Conservation (phyloP, 371 early-diverging fungal species). For the Mortierella sp. region DNA sequence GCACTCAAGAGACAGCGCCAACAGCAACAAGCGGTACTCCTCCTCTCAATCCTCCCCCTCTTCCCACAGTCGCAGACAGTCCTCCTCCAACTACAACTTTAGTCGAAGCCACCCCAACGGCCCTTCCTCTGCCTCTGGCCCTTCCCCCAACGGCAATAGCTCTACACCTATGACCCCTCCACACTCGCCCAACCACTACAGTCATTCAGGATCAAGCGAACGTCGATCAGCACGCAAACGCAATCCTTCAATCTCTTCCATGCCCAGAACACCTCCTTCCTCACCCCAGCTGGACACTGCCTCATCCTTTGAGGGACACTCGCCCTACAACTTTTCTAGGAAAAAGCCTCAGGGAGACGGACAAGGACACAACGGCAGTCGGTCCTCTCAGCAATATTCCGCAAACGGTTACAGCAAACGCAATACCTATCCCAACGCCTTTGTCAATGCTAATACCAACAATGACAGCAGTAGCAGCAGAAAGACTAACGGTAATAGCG, state of each 20-base stretch:
- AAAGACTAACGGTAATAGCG: constrained; percentile 9
- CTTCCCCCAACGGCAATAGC: background rate
- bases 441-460: background rate
- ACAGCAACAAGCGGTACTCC: constrained; percentile 1
- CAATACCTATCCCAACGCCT: background rate
- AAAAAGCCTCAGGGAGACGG: constrained; percentile 25
- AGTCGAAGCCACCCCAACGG: constrained; percentile 49
- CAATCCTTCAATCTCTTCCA: constrained; percentile 46
- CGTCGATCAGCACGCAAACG: constrained; percentile 33
- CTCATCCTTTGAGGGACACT: constrained; percentile 13
- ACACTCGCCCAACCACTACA: constrained; percentile 49
- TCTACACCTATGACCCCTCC: constrained; percentile 48
- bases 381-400: background rate
- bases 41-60: constrained; percentile 4
- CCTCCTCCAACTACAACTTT: constrained; percentile 46
- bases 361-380: constrained; percentile 10
- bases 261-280: constrained; percentile 52
- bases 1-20: constrained; percentile 15
- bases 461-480: constrained; percentile 11
- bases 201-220: constrained; percentile 22
- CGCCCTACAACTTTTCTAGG: constrained; percentile 34
- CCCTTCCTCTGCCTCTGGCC: constrained; percentile 9
- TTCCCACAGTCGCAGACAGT: constrained; percentile 44
- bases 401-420: constrained; percentile 1
- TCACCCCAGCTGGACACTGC: constrained; percentile 39